Conservation (phyloP, 2,329 filamentous ascomycete species). For the Talaromyces verruculosus region DNA sequence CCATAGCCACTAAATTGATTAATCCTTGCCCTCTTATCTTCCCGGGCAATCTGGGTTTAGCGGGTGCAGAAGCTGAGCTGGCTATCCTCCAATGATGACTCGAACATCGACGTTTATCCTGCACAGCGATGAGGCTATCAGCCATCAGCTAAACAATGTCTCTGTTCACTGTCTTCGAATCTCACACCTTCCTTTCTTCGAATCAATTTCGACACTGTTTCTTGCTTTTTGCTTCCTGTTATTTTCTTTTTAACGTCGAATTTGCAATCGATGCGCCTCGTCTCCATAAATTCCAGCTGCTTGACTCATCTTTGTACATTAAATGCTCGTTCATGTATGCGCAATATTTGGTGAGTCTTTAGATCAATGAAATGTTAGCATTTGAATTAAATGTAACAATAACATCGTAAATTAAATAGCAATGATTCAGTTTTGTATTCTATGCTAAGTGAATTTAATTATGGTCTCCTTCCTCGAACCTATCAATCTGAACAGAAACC, state of each 20-base stretch:
- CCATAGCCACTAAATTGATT: not conserved
- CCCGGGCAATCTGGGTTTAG: not conserved
- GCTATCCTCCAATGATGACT: slow-evolving; percentile 1
- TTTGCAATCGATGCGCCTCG: not conserved
- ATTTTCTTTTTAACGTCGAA: not conserved
- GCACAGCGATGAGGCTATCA: not conserved
- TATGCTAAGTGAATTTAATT: not conserved
- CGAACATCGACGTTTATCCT: not conserved
- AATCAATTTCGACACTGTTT: not conserved
- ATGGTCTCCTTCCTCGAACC: not conserved
- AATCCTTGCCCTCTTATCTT: slow-evolving; percentile 6
- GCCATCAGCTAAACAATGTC: not conserved
- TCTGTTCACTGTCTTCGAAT: not conserved
- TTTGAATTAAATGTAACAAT: not conserved
- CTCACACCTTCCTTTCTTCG: not conserved
- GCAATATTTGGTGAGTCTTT: not conserved
- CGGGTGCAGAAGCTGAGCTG: slow-evolving; percentile 1
- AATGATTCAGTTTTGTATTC: not conserved
- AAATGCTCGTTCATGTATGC: not conserved
- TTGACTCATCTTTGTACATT: not conserved
- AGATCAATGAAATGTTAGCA: not conserved
- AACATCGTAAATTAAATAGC: not conserved
- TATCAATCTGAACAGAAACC: not conserved
- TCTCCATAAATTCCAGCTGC: not conserved
- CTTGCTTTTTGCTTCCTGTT: not conserved